Conservation (phyloP, 2,329 filamentous ascomycete species). For the Basipetospora sp. region DNA sequence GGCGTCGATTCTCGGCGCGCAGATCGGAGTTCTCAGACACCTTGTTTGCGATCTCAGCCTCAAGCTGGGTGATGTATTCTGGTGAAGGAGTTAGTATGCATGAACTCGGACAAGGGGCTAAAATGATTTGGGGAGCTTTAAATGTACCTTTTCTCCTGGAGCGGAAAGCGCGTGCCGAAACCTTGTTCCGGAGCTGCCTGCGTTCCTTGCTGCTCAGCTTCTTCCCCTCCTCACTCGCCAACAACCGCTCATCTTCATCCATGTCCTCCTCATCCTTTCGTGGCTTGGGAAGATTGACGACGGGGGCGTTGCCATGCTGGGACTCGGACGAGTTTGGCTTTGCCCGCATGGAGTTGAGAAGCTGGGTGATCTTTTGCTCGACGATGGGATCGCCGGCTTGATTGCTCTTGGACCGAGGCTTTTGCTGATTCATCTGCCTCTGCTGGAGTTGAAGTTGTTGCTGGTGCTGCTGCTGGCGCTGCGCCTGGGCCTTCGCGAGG, state of each 20-base stretch:
- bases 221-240: conserved; percentile 97
- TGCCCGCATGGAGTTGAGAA: conserved; percentile 82
- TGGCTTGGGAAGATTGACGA: conserved; percentile 55
- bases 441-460: conserved; percentile 32
- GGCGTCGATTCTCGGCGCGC: conserved; percentile 62
- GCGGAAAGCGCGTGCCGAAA: conserved; percentile 91
- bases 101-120: conserved; percentile 1
- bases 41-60: conserved; percentile 73
- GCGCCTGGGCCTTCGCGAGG: conserved; percentile 55
- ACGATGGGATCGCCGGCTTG: conserved; percentile 53
- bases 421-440: conserved; percentile 32
- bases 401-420: conserved; percentile 34
- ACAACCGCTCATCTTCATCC: conserved; percentile 88
- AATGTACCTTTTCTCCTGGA: conserved; percentile 89
- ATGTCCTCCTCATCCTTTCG: conserved; percentile 97
- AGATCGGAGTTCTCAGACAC: conserved; percentile 71
- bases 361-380: conserved; percentile 85
- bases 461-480: conserved; percentile 39
- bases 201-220: conserved; percentile 97
- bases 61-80: conserved; percentile 96
- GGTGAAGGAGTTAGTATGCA: conserved; percentile 31
- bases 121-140: background rate
- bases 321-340: conserved; percentile 39
- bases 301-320: conserved; percentile 26
- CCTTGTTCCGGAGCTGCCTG: conserved; percentile 94